These are phyloP conservation scores for Zygoascus tannicola DNA, from an alignment of 805 yeast species.

Conservation along the genomic window DNA sequence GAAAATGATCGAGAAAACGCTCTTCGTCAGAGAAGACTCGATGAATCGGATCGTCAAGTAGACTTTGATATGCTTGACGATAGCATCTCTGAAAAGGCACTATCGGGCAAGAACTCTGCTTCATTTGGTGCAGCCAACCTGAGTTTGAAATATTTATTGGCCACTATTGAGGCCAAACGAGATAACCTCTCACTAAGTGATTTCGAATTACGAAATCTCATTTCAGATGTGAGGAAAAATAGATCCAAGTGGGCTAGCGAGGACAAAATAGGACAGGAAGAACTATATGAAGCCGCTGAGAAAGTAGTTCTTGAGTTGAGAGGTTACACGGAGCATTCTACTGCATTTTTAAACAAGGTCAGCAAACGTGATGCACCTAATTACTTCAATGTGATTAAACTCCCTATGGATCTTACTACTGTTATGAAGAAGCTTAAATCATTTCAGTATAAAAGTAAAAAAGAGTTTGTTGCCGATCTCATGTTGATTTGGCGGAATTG, in stretches of 20 bases:
- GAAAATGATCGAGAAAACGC: slow-evolving; percentile 66
- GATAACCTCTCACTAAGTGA: slow-evolving; percentile 68
- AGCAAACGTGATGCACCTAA: slow-evolving; percentile 97
- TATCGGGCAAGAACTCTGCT: slow-evolving; percentile 24
- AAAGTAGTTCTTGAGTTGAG: slow-evolving; percentile 85
- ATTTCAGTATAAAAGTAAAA: slow-evolving; percentile 73
- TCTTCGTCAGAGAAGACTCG: slow-evolving; percentile 64
- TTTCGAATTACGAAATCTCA: slow-evolving; percentile 69
- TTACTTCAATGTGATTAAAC: slow-evolving; percentile 78
- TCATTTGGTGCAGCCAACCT: slow-evolving; percentile 65
- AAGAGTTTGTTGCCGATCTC: slow-evolving; percentile 88
- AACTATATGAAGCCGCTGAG: slow-evolving; percentile 93
- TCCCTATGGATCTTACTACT: slow-evolving; percentile 94
- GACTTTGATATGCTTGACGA: slow-evolving; percentile 21
- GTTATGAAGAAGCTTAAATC: slow-evolving; percentile 82
- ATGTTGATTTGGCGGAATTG: slow-evolving; percentile 96
- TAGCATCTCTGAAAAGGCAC: slow-evolving; percentile 9
- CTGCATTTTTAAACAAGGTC: slow-evolving; percentile 92
- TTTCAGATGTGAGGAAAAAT: slow-evolving; percentile 88
- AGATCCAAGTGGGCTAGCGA: slow-evolving; percentile 98
- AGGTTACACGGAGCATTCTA: slow-evolving; percentile 90
- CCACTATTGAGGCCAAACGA: slow-evolving; percentile 68
- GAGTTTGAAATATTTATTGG: slow-evolving; percentile 69
- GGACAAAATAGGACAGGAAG: slow-evolving; percentile 94
- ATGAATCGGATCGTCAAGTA: slow-evolving; percentile 68